Conservation (phyloP, 2,329 filamentous ascomycete genomes). For the Colletotrichum spinosum region DNA sequence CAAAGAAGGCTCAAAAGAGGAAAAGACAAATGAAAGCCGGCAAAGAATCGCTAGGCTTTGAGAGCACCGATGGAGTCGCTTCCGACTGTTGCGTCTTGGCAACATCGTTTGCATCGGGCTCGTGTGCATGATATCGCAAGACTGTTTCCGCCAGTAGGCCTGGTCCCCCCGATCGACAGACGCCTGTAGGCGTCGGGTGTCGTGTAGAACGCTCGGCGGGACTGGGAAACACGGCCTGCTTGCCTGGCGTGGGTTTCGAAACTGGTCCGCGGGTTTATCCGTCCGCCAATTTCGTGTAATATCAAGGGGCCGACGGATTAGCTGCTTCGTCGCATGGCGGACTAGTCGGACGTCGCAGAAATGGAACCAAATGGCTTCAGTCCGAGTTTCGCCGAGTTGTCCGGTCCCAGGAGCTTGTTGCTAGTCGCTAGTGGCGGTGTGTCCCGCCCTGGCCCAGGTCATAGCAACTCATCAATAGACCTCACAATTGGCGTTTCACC, state of each 20-base stretch:
- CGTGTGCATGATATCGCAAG: neutral
- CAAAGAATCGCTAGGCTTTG: slow-evolving; percentile 12
- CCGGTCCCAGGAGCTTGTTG: slow-evolving; percentile 18
- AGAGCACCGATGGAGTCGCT: neutral
- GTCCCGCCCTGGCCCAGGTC: slow-evolving; percentile 42
- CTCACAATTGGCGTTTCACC: slow-evolving; percentile 81
- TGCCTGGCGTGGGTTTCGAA: slow-evolving; percentile 15
- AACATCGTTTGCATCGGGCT: neutral
- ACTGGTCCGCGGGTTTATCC: neutral
- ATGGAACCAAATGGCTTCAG: slow-evolving; percentile 18
- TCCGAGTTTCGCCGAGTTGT: slow-evolving; percentile 26
- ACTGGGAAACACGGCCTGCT: neutral
- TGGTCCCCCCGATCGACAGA: neutral
- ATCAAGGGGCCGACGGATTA: neutral
- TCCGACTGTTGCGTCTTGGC: too few species aligned
- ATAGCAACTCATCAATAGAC: slow-evolving; percentile 83
- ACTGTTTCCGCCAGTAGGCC: too few species aligned
- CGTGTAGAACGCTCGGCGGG: slow-evolving; percentile 1
- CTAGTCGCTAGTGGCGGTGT: slow-evolving; percentile 29
- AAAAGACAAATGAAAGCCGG: slow-evolving; percentile 38
- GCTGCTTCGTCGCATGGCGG: slow-evolving; percentile 4
- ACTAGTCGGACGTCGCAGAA: slow-evolving; percentile 17
- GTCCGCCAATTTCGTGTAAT: slow-evolving; percentile 9
- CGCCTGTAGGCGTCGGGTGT: slow-evolving; percentile 23
- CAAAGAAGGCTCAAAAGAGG: slow-evolving; percentile 28